These are phyloP conservation scores for Trichosporon inkin DNA, from an alignment of 1,284 basidiomycete genomes.

Conservation along the genomic window DNA sequence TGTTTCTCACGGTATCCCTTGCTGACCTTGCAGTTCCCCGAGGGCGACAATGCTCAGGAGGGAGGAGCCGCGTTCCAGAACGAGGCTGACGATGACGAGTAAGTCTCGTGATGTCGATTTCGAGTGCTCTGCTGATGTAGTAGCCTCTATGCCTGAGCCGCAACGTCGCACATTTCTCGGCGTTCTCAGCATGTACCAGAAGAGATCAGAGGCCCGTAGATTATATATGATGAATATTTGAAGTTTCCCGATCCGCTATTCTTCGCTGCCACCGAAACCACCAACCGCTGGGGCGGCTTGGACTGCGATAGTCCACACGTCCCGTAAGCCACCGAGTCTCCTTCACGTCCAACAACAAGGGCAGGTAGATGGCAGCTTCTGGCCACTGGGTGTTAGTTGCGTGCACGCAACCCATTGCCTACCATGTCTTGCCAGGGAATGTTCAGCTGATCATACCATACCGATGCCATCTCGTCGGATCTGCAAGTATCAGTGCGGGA, in stretches of 20 bases:
- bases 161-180: background rate
- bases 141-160: conserved; percentile 23
- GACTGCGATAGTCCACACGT: background rate
- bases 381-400: conserved; percentile 31
- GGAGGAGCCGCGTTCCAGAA: conserved; percentile 50
- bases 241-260: background rate
- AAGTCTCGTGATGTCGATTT: background rate
- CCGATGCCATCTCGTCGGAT: conserved; percentile 38
- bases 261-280: background rate
- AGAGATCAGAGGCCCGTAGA: conserved; percentile 3
- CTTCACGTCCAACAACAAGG: conserved; percentile 15
- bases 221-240: conserved; percentile 11
- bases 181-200: background rate
- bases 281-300: background rate
- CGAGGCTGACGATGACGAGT: conserved; percentile 50
- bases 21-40: conserved; percentile 76
- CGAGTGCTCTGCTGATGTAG: background rate
- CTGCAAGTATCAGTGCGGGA: conserved; percentile 12
- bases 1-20: background rate
- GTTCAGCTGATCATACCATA: conserved; percentile 27
- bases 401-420: background rate
- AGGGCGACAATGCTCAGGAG: conserved; percentile 56
- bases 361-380: conserved; percentile 30
- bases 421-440: conserved; percentile 33
- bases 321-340: background rate